Conservation (phyloP, 1,284 basidiomycete genomes). For the Mrakiaceae sp. region DNA sequence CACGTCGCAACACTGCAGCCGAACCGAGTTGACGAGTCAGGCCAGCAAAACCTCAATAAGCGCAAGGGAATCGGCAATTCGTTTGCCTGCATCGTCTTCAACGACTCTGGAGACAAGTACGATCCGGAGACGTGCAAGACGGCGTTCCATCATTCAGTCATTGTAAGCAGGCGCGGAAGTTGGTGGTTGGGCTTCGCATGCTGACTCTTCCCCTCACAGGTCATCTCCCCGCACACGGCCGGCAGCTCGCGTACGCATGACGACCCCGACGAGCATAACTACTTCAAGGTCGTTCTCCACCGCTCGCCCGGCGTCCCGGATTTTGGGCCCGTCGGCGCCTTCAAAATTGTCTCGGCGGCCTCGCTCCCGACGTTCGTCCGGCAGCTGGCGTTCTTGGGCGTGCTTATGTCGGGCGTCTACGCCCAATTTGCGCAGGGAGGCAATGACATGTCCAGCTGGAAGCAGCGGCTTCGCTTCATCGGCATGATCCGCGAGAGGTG, state of each 20-base stretch:
- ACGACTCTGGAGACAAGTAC: conserved; percentile 81
- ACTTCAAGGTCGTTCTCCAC: conserved; percentile 83
- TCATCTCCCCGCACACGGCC: conserved; percentile 85
- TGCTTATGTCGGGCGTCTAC: too few relatives aligned
- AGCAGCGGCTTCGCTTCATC: too few relatives aligned
- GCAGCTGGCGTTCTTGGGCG: conserved; percentile 62
- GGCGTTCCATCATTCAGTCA: conserved; percentile 95
- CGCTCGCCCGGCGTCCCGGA: conserved; percentile 75
- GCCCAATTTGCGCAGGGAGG: too few relatives aligned
- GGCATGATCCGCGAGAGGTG: too few relatives aligned
- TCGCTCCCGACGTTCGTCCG: conserved; percentile 71
- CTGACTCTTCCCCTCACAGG: conserved; percentile 22
- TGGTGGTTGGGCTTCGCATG: too few relatives aligned
- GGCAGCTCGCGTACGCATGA: conserved; percentile 66
- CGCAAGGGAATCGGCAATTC: conserved; percentile 93
- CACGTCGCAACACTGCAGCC: conserved; percentile 99
- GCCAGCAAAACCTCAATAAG: conserved; percentile 43
- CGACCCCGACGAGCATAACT: conserved; percentile 70
- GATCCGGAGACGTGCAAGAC: conserved; percentile 82
- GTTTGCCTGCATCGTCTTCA: conserved; percentile 91
- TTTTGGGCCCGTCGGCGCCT: conserved; percentile 78
- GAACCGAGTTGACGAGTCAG: conserved; percentile 27
- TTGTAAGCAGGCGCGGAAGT: conserved; percentile 30
- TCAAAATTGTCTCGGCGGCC: conserved; percentile 79
- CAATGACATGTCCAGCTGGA: too few relatives aligned